phyloP scores from a whole-genome alignment of 495 filamentous ascomycete genomes.

The Tuber calosporum region DNA sequence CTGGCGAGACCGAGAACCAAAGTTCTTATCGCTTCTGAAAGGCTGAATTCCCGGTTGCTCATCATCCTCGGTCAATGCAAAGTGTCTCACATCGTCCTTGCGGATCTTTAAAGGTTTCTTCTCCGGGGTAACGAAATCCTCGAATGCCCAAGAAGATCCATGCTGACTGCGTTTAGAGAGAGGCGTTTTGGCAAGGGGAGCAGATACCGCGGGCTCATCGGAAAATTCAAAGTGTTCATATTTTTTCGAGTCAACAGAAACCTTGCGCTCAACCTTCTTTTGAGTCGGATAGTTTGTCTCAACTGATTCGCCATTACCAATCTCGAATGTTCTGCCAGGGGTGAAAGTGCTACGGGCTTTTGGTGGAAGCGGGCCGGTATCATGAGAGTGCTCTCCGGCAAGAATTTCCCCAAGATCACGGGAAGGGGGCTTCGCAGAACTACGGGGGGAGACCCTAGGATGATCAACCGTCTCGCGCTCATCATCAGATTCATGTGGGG shows the following conservation, averaged over 20 bases:
- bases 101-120: conserved; percentile 53
- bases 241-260: conserved; percentile 55
- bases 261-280: conserved; percentile 16
- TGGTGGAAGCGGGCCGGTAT: conserved; percentile 30
- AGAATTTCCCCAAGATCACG: conserved; percentile 62
- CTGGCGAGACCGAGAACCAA: conserved; percentile 58
- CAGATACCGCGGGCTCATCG: conserved; percentile 47
- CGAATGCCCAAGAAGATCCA: conserved; percentile 70
- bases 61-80: conserved; percentile 62
- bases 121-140: conserved; percentile 73
- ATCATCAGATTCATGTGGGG: conserved; percentile 52
- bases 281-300: conserved; percentile 41
- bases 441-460: conserved; percentile 46
- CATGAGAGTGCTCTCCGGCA: conserved; percentile 45
- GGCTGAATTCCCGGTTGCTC: conserved; percentile 52
- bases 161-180: conserved; percentile 55
- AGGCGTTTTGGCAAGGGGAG: conserved; percentile 43
- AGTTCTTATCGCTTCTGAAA: conserved; percentile 48
- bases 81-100: conserved; percentile 59
- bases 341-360: conserved; percentile 36
- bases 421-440: conserved; percentile 55
- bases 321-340: conserved; percentile 35
- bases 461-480: conserved; percentile 39
- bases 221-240: conserved; percentile 84
- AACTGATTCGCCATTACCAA: conserved; percentile 25